phyloP scores from a whole-genome alignment of 1,284 basidiomycete genomes.

The Apiotrichum gamsii region DNA sequence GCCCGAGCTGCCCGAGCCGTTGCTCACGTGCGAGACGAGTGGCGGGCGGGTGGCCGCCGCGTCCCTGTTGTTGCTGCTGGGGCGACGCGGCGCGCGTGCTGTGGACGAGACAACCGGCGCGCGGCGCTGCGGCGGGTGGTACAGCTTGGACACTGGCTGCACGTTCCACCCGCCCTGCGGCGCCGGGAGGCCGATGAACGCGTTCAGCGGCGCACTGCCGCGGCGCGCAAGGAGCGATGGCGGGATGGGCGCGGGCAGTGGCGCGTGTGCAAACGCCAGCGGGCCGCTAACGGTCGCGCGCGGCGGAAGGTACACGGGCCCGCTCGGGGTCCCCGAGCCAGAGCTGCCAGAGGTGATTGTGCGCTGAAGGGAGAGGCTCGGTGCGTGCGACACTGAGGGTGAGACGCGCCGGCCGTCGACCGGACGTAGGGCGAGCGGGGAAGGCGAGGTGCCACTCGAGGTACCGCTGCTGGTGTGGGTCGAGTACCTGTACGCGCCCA shows the following conservation, averaged over 20 bases:
- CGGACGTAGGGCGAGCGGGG: neutral
- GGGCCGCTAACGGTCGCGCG: neutral
- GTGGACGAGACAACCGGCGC: too few relatives aligned
- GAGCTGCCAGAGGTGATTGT: neutral
- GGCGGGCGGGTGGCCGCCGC: too few relatives aligned
- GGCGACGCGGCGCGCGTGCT: too few relatives aligned
- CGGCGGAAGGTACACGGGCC: constrained; percentile 2
- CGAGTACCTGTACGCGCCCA: constrained; percentile 17
- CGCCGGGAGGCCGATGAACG: neutral
- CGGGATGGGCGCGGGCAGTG: constrained; percentile 24
- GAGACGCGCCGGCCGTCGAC: neutral
- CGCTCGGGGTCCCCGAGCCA: neutral
- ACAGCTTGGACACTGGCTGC: constrained; percentile 1
- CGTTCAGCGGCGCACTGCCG: constrained; percentile 8
- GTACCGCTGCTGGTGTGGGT: too few relatives aligned
- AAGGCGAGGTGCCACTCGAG: neutral
- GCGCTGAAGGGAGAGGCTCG: too few relatives aligned
- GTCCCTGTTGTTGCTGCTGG: too few relatives aligned
- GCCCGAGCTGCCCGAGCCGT: too few relatives aligned
- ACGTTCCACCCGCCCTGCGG: neutral
- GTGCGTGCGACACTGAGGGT: too few relatives aligned
- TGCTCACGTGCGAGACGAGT: too few relatives aligned
- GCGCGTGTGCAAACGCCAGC: constrained; percentile 21
- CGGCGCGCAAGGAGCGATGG: constrained; percentile 25
- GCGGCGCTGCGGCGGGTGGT: constrained; percentile 1